Conservation (phyloP, 2,329 filamentous ascomycete species). For the Scopulariopsis brevicaulis region DNA sequence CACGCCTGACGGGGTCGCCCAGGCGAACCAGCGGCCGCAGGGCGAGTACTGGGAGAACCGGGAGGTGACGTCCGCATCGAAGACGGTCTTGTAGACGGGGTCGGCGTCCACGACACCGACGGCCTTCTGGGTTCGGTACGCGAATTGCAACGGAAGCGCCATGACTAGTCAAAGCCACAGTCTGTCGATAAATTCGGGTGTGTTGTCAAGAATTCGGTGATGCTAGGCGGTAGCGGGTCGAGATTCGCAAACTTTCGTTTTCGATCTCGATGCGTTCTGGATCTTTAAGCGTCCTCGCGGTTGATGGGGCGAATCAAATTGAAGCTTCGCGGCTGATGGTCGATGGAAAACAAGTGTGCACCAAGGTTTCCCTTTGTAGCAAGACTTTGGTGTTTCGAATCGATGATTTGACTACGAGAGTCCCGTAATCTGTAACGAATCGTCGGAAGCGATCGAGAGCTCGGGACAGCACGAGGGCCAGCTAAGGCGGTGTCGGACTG, state of each 20-base stretch:
- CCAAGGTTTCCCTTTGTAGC: too few species aligned
- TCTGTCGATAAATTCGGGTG: constrained; percentile 8
- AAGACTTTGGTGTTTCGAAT: neutral
- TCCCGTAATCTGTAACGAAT: neutral
- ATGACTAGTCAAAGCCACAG: constrained; percentile 92
- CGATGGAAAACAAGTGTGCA: too few species aligned
- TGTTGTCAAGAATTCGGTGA: neutral
- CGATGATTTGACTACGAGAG: neutral
- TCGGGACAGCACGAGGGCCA: neutral
- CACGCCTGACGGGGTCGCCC: constrained; percentile 81
- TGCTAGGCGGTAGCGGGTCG: neutral
- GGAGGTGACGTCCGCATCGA: constrained; percentile 43
- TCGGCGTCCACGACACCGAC: constrained; percentile 89
- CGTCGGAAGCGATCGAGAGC: neutral
- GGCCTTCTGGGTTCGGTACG: constrained; percentile 92
- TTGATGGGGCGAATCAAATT: too few species aligned
- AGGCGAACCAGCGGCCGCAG: constrained; percentile 88
- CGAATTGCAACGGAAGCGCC: constrained; percentile 88
- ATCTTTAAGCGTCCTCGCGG: too few species aligned
- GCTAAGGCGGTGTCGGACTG: constrained; percentile 1
- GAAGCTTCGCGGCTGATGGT: too few species aligned
- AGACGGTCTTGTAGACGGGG: constrained; percentile 72
- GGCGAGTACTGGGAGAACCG: constrained; percentile 93
- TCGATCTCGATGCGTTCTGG: too few species aligned
- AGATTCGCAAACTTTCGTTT: too few species aligned